A percentile compares a stretch with the other conserved stretches of the same genome.
Conservation (phyloP, 768 basidiomycete species). For the Phaeolepiota aurea region DNA sequence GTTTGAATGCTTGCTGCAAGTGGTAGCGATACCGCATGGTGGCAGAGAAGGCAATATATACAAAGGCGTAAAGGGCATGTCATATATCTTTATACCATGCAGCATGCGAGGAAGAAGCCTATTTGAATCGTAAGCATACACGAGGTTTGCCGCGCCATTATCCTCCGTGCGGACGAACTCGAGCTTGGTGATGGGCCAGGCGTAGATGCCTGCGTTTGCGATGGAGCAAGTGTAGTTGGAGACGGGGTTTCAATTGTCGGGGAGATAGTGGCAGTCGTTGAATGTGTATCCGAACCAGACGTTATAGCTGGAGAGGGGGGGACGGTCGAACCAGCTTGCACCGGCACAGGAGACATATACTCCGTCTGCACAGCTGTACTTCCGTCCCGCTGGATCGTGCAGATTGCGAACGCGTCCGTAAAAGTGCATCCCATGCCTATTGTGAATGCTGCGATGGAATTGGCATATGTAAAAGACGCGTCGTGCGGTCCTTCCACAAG, state of each 20-base stretch:
- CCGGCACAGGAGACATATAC: constrained; percentile 9
- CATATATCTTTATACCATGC: too few species aligned
- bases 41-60: too few species aligned
- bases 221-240: background rate
- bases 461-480: constrained; percentile 28
- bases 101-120: too few species aligned
- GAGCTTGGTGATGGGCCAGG: too few species aligned
- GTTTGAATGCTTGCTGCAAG: too few species aligned
- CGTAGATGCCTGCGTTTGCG: background rate
- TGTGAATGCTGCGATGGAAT: constrained; percentile 14
- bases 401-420: constrained; percentile 16
- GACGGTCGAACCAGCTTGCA: constrained; percentile 7
- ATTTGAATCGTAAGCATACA: too few species aligned
- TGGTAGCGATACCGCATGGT: too few species aligned
- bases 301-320: background rate
- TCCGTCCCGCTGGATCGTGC: constrained; percentile 14
- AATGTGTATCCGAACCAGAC: too few species aligned
- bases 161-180: too few species aligned
- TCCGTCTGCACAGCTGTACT: constrained; percentile 19
- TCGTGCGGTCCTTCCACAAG: constrained; percentile 33
- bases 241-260: background rate
- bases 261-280: background rate
- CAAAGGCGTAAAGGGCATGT: too few species aligned
- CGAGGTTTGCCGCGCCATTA: too few species aligned
- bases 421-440: constrained; percentile 16